These are phyloP conservation scores for Cystoderma amianthinum DNA, from an alignment of 768 basidiomycete genomes.

Conservation along the genomic window DNA sequence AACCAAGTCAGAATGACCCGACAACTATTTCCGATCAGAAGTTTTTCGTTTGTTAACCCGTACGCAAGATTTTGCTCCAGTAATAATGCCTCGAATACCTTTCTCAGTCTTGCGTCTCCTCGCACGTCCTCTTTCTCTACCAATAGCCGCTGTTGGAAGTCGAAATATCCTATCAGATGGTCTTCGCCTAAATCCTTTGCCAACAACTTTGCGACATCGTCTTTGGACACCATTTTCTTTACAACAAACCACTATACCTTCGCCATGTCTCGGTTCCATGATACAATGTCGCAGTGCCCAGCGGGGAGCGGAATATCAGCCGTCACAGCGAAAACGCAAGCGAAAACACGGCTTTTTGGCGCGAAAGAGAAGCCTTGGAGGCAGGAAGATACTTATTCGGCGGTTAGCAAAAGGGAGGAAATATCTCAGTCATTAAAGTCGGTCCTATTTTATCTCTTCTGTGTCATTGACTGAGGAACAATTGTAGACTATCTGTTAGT, in stretches of 20 bases:
- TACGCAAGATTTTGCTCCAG: conserved; percentile 1
- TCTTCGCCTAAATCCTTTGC: no score
- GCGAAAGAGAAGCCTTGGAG: conserved; percentile 58
- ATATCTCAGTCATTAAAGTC: conserved; percentile 66
- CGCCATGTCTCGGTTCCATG: conserved; percentile 31
- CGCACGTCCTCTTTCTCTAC: conserved; percentile 22
- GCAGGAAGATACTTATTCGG: conserved; percentile 65
- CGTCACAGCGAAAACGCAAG: conserved; percentile 91
- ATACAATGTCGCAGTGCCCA: conserved; percentile 58
- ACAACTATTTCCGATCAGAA: background rate
- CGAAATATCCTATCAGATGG: no score
- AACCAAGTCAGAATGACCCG: background rate
- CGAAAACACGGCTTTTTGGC: conserved; percentile 88
- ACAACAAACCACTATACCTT: conserved; percentile 14
- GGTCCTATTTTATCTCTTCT: background rate
- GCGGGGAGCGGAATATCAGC: conserved; percentile 90
- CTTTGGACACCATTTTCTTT: conserved; percentile 3
- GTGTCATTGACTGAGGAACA: background rate
- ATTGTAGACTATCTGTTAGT: conserved; percentile 1
- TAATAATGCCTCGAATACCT: conserved; percentile 37
- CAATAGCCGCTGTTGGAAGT: conserved; percentile 10
- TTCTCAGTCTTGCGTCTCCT: conserved; percentile 28
- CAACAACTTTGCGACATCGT: no score
- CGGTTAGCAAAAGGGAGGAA: conserved; percentile 72
- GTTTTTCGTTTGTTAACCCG: no score